Evolutionary conservation across 1,284 basidiomycete species (phyloP).

Genomic region (Boletellus deceptivus): DNA sequence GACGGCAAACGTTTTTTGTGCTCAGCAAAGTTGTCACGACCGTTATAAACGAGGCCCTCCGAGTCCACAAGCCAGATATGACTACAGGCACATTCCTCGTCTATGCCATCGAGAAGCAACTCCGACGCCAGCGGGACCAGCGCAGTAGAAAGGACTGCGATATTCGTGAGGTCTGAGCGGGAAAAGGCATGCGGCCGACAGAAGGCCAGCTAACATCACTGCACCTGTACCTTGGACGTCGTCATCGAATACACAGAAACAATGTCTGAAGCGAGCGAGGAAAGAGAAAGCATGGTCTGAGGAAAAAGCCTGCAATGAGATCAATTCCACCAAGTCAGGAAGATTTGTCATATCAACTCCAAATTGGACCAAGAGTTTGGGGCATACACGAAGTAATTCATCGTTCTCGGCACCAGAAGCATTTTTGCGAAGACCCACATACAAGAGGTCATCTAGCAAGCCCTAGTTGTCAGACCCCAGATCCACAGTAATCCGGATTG

Average conservation of each 20-base stretch:
- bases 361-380: constrained; percentile 88
- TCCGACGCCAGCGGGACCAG: constrained; percentile 87
- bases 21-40: constrained; percentile 63
- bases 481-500: constrained; percentile 83
- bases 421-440: constrained; percentile 80
- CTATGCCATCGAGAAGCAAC: constrained; percentile 78
- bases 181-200: constrained; percentile 83
- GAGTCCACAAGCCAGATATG: constrained; percentile 87
- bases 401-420: constrained; percentile 64
- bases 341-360: constrained; percentile 47
- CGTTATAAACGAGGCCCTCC: constrained; percentile 77
- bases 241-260: constrained; percentile 87
- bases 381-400: constrained; percentile 71
- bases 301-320: constrained; percentile 67
- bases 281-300: constrained; percentile 86
- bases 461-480: constrained; percentile 87
- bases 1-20: constrained; percentile 73
- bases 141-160: constrained; percentile 88
- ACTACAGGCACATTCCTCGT: constrained; percentile 73
- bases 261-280: constrained; percentile 70
- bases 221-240: constrained; percentile 89
- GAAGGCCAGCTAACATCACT: constrained; percentile 88
- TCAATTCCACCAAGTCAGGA: not conserved
- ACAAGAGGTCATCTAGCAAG: constrained; percentile 85
- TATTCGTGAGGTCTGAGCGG: constrained; percentile 72